Evolutionary conservation across 805 yeast species (phyloP).

Genomic region (Cyberlindnera samutprakarnensis): DNA sequence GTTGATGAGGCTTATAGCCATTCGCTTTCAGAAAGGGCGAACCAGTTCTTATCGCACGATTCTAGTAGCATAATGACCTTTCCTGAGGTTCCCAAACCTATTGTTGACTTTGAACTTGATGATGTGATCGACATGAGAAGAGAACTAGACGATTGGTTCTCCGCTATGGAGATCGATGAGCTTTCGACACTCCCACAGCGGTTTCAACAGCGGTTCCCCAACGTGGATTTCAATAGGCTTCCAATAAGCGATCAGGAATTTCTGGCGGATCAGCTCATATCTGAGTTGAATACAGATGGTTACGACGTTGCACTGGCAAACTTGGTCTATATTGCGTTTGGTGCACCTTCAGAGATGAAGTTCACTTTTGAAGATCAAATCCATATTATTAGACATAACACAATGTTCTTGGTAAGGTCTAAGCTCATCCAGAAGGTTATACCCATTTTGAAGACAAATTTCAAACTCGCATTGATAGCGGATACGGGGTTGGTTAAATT

Average conservation of each 20-base stretch:
- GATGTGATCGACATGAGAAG: slow-evolving; percentile 29
- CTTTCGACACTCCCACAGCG: slow-evolving; percentile 1
- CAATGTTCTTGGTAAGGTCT: slow-evolving; percentile 4
- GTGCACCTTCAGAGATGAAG: slow-evolving; percentile 9
- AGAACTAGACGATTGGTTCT: slow-evolving; percentile 45
- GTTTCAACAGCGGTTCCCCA: slow-evolving; percentile 4
- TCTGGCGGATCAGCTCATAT: slow-evolving; percentile 7
- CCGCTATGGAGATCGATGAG: slow-evolving; percentile 21
- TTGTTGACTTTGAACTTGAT: slow-evolving; percentile 33
- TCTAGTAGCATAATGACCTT: slow-evolving; percentile 12
- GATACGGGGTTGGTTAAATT: slow-evolving; percentile 3
- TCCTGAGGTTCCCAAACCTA: slow-evolving; percentile 30
- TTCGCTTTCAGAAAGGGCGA: slow-evolving; percentile 28
- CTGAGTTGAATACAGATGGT: neutral
- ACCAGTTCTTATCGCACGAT: slow-evolving; percentile 19
- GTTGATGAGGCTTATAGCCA: slow-evolving; percentile 28
- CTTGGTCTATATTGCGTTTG: slow-evolving; percentile 12
- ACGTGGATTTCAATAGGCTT: slow-evolving; percentile 7
- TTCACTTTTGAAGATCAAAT: slow-evolving; percentile 7
- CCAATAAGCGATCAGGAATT: slow-evolving; percentile 12
- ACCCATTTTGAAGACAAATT: slow-evolving; percentile 3
- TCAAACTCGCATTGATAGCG: slow-evolving; percentile 3
- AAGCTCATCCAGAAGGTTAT: slow-evolving; percentile 6
- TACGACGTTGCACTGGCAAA: slow-evolving; percentile 3
- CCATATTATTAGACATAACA: slow-evolving; percentile 6